Evolutionary conservation across 2,329 filamentous ascomycete genomes (phyloP), one percentile per base, ranked within the genome.

Genomic region (Berkeleyomyces basicola): DNA sequence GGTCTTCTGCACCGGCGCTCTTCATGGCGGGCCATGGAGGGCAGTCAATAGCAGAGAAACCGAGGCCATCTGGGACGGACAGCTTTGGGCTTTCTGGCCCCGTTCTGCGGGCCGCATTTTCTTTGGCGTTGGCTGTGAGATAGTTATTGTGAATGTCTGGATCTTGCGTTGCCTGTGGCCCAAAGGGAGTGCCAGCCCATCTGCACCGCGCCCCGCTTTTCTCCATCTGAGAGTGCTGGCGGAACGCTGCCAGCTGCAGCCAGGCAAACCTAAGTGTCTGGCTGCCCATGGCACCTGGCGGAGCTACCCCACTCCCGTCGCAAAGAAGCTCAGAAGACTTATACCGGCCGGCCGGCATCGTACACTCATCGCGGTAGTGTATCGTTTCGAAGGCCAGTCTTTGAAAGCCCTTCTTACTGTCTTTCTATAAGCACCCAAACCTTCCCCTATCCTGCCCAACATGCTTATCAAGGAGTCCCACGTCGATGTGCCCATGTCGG

Each of bases 401-500:
- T 23, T 23, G 23, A 23, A 23, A 23, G 23, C 23, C 23, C 47
- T 31, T 51, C 47, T 51, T 7, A 51, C 31, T 51, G 7, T 36
- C 10, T 11, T 11, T 47, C 11, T 47, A 9, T n/a, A 16, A 47
- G 44, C 44, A 47, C 44, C n/a, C 14, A 47, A 14, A 47, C 44
- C 4, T 4, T 23, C 16, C 9, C n/a, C 10, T 16, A 37, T 16
- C 16, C 36, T 43, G 16, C 9, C 11, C 58, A 65, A 36, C 16
- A 82, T 82, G 80, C 71, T 82, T 68, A 77, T 82, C 70, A 76
- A 78, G 46, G 80, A 82, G 69, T 77, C 72, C 67, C 74, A 79
- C 68, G 72, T 73, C 65, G 79, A 82, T 67, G 77, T 82, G 64
- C 71, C 73, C 64, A 78, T 74, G 58, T 74, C 70, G 67, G 78